Base-by-base conservation (phyloP, 139 green algal species). In the Coccomyxa sp. region DNA sequence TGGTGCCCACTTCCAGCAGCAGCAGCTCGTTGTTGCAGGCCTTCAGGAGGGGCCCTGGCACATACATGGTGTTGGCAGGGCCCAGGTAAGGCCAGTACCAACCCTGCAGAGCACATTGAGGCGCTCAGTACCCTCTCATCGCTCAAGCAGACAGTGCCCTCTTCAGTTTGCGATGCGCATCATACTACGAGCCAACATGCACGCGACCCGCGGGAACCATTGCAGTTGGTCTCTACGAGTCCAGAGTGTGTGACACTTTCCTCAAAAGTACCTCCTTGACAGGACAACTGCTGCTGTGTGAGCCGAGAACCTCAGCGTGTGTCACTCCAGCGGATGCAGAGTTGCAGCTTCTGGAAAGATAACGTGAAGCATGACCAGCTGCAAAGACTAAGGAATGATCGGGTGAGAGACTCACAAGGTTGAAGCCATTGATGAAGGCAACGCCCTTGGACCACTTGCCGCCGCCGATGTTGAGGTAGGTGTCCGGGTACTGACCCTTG, bases 361-460 rank as follows among this genome's bases (percentile, higher is more conserved):
- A 64, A 22, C 50, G 10, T 18, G 50, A 22, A 18, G 27, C 18
- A 12, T 64, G 50, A n/a, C n/a, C 44, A 58, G 10, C 12, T 58
- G 44, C 10, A 58, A 58, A 10, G 10, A 14, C 14, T 14, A 27
- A 27, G 44, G 44, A 27, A 14, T 27, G 44, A 14, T 14, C 44
- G 31, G 58, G 14, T 36, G 58, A 5, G 7, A 6, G 24, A 6
- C 64, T 34, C 64, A 71, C 64, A 10, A 93, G 64, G 70, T 87
- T 86, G 78, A 85, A 82, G 9, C 84, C 87, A 58, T 92, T 92
- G 16, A 92, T 73, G 71, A 84, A 92, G 33, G 83, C 83, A n/a
- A 91, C 44, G 18, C 89, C 89, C 73, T 87, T 84, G 33, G 68
- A 35, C 81, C 83, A 93, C 35, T 78, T 80, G 3, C 58, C 38